Conservation (phyloP, 2,329 filamentous ascomycete species). For the Alternaria hordeiaustralica region DNA sequence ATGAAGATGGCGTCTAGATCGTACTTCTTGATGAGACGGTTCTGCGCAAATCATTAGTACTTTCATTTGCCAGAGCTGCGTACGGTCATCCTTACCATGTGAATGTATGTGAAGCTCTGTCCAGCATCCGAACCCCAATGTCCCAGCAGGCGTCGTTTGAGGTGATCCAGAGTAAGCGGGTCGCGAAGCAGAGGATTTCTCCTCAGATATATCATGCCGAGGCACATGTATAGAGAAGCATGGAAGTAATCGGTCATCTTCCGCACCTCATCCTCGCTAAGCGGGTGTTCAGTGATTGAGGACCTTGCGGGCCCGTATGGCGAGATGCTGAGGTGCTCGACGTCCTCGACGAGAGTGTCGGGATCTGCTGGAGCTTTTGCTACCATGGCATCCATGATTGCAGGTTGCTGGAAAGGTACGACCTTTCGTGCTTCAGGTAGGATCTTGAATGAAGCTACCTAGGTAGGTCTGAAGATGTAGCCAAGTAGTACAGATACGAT, state of each 20-base stretch:
- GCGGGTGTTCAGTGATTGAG: constrained; percentile 65
- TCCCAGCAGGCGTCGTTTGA: constrained; percentile 76
- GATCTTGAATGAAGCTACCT: constrained; percentile 5
- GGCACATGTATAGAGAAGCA: constrained; percentile 74
- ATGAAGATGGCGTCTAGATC: constrained; percentile 75
- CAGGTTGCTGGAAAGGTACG: constrained; percentile 6
- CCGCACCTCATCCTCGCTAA: constrained; percentile 69
- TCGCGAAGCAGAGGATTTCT: constrained; percentile 75
- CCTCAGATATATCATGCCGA: constrained; percentile 82
- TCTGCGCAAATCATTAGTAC: constrained; percentile 41
- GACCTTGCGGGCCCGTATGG: constrained; percentile 71
- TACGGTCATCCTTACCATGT: constrained; percentile 59
- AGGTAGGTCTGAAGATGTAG: neutral
- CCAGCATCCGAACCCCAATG: constrained; percentile 84
- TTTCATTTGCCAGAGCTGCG: neutral
- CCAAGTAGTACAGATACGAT: neutral
- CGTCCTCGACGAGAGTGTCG: constrained; percentile 35
- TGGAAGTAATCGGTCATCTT: constrained; percentile 77
- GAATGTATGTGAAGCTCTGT: constrained; percentile 81
- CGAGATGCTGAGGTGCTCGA: constrained; percentile 54
- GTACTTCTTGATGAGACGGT: constrained; percentile 81
- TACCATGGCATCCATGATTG: constrained; percentile 34
- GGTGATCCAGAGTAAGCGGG: constrained; percentile 70
- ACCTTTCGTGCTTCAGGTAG: constrained; percentile 3
- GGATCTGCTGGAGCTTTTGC: constrained; percentile 27